Percentiles rank a stretch among this genome's conserved stretches.
Evolutionary conservation across 2,329 filamentous ascomycete species (phyloP).

Genomic region (Pestalotiopsis sp.): DNA sequence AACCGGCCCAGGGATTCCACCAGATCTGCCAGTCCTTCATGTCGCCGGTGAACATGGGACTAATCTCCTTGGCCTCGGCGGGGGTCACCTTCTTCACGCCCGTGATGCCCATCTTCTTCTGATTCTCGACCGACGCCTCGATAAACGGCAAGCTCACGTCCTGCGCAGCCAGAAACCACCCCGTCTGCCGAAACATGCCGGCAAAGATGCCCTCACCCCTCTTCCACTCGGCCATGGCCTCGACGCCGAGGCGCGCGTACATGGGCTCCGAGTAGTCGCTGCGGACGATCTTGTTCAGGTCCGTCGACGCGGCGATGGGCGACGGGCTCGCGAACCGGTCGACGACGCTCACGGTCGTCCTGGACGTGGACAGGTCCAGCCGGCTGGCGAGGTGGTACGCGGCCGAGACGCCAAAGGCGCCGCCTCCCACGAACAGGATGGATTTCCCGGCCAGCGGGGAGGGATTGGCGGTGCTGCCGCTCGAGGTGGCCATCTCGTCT

Average conservation of each 20-base stretch:
- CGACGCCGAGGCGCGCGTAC: conserved; percentile 32
- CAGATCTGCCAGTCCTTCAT: conserved; percentile 31
- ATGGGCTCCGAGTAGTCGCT: conserved; percentile 36
- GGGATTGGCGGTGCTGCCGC: background rate
- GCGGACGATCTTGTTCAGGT: conserved; percentile 41
- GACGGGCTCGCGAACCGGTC: conserved; percentile 28
- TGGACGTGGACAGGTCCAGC: conserved; percentile 17
- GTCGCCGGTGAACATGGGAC: conserved; percentile 29
- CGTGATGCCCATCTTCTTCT: background rate
- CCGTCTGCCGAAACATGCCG: conserved; percentile 32
- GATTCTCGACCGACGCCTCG: background rate
- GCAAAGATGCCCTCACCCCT: conserved; percentile 27
- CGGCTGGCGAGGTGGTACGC: conserved; percentile 31
- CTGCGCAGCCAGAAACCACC: conserved; percentile 32
- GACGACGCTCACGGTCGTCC: conserved; percentile 23
- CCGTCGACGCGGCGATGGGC: conserved; percentile 29
- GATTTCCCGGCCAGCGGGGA: conserved; percentile 14
- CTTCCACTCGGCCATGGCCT: conserved; percentile 32
- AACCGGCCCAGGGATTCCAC: conserved; percentile 30
- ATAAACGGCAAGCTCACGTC: conserved; percentile 25
- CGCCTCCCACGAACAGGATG: conserved; percentile 31
- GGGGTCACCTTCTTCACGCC: background rate
- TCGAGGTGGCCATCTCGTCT: too few species aligned
- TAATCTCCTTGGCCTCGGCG: conserved; percentile 27
- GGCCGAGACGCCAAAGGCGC: conserved; percentile 38